These are phyloP conservation scores for Colletotrichum acutatum DNA, from an alignment of 2,329 filamentous ascomycete genomes.

Conservation along the genomic window DNA sequence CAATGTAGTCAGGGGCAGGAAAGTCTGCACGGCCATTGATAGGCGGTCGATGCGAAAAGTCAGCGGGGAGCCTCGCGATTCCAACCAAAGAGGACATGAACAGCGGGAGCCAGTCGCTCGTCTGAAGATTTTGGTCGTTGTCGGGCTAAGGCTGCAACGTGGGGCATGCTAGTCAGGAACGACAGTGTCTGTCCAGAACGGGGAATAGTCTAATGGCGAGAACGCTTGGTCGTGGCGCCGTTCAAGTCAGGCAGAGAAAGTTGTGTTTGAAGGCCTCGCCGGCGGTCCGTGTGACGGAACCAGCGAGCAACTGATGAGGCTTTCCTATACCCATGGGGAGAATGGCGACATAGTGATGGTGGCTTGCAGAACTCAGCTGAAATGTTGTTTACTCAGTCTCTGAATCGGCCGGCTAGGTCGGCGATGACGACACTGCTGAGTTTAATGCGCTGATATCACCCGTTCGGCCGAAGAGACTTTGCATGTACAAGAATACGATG, in stretches of 20 bases:
- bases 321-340: not conserved
- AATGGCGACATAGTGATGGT: not conserved
- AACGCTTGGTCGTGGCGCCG: slow-evolving; percentile 30
- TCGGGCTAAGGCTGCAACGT: slow-evolving; percentile 11
- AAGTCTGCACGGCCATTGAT: not conserved
- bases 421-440: slow-evolving; percentile 19
- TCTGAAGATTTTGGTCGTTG: slow-evolving; percentile 2
- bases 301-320: not conserved
- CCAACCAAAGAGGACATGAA: not conserved
- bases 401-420: not conserved
- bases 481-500: slow-evolving; percentile 18
- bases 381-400: not conserved
- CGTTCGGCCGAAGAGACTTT: slow-evolving; percentile 11
- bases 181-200: not conserved
- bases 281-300: slow-evolving; percentile 16
- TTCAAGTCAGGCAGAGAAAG: not conserved
- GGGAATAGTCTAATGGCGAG: slow-evolving; percentile 21
- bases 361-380: not conserved
- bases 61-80: slow-evolving; percentile 21
- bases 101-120: not conserved
- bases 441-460: slow-evolving; percentile 2
- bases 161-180: slow-evolving; percentile 26
- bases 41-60: not conserved
- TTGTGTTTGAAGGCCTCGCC: slow-evolving; percentile 12
- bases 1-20: not conserved